These are phyloP conservation scores for Lasiodiplodia hormozganensis DNA, from an alignment of 2,329 filamentous ascomycete species.

Conservation along the genomic window DNA sequence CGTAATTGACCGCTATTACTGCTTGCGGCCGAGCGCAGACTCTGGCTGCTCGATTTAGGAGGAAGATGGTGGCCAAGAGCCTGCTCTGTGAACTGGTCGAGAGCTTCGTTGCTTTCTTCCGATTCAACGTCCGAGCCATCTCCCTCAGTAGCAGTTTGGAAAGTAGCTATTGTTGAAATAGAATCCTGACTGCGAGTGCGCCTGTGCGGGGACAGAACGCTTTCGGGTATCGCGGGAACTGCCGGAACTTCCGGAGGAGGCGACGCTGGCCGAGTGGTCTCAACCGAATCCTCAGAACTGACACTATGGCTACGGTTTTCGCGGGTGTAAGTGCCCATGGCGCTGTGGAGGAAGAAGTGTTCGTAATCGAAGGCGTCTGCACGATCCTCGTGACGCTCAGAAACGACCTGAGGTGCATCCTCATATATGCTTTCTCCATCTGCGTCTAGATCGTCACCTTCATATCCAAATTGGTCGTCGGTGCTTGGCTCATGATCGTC, in stretches of 20 bases:
- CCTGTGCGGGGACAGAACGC: constrained; percentile 47
- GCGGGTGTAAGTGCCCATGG: constrained; percentile 77
- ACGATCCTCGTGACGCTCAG: constrained; percentile 82
- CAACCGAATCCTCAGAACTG: constrained; percentile 58
- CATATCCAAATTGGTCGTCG: constrained; percentile 44
- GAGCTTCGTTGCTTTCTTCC: constrained; percentile 49
- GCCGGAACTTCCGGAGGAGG: constrained; percentile 35
- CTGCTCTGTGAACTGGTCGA: constrained; percentile 47
- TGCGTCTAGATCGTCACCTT: constrained; percentile 50
- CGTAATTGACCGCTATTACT: background rate
- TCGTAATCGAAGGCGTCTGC: constrained; percentile 97
- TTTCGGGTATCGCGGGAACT: constrained; percentile 37
- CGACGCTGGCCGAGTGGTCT: constrained; percentile 53
- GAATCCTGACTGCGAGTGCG: constrained; percentile 66
- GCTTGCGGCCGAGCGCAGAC: constrained; percentile 2
- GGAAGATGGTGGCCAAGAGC: constrained; percentile 15
- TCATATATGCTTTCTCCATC: constrained; percentile 28
- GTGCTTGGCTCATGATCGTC: constrained; percentile 33
- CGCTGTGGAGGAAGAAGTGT: constrained; percentile 92
- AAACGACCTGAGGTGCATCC: constrained; percentile 30
- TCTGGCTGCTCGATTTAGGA: constrained; percentile 17
- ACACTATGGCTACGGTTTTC: constrained; percentile 64
- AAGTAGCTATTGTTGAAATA: constrained; percentile 66
- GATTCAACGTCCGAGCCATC: constrained; percentile 44
- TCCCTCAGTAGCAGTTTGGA: constrained; percentile 68